A percentile compares a stretch with the other conserved stretches of the same genome.
These are phyloP conservation scores for Fomitopsis schrenkii DNA, from an alignment of 1,284 basidiomycete genomes.

Conservation along the genomic window DNA sequence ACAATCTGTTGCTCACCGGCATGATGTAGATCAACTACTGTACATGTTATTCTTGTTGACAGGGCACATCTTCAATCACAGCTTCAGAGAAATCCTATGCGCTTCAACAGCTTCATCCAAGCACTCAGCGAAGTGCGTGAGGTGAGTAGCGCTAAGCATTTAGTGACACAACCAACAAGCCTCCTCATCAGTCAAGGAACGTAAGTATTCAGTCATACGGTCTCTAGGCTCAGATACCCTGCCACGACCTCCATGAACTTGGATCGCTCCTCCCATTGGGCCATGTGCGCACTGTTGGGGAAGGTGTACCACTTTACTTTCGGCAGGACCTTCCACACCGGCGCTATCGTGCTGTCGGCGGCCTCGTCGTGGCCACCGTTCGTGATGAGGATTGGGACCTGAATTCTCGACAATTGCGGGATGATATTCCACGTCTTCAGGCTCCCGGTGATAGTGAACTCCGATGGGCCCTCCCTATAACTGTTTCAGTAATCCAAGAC, in stretches of 20 bases:
- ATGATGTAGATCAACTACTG: too few relatives aligned
- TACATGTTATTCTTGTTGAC: too few relatives aligned
- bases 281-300: conserved; percentile 23
- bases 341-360: conserved; percentile 38
- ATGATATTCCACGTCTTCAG: conserved; percentile 47
- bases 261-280: conserved; percentile 27
- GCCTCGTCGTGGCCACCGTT: conserved; percentile 51
- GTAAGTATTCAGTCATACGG: too few relatives aligned
- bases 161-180: too few relatives aligned
- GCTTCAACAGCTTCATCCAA: too few relatives aligned
- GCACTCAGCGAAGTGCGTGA: too few relatives aligned
- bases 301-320: conserved; percentile 29
- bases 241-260: conserved; percentile 13
- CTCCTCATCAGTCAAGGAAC: too few relatives aligned
- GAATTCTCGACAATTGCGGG: conserved; percentile 39
- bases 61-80: too few relatives aligned
- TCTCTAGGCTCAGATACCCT: background rate
- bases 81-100: too few relatives aligned
- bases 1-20: too few relatives aligned
- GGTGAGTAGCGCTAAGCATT: too few relatives aligned
- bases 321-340: conserved; percentile 41
- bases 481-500: background rate
- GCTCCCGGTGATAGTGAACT: conserved; percentile 44
- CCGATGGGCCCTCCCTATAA: conserved; percentile 47
- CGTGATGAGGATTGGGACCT: conserved; percentile 43